phyloP scores from a whole-genome alignment of 192 early-diverging fungal genomes.

The Linderina pennispora region DNA sequence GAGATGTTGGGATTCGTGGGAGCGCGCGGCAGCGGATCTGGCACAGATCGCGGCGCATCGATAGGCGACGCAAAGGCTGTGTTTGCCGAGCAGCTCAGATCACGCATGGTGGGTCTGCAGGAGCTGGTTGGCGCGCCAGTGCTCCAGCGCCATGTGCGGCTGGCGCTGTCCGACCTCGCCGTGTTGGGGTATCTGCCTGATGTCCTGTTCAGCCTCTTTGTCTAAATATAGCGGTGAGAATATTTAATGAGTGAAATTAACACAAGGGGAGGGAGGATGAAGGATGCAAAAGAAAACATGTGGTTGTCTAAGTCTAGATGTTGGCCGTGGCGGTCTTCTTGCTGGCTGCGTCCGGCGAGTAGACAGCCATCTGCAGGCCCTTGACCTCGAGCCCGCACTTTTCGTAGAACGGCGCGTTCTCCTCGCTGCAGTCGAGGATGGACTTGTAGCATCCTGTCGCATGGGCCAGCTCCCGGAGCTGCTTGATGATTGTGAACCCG shows the following conservation, averaged over 20 bases:
- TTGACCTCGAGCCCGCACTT: constrained; percentile 83
- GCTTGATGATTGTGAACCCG: constrained; percentile 73
- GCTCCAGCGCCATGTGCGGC: constrained; percentile 2
- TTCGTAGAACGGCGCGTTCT: constrained; percentile 87
- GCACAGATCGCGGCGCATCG: no score
- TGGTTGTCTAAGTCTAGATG: no score
- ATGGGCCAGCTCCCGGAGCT: constrained; percentile 70
- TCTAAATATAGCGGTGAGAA: constrained; percentile 1
- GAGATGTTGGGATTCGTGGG: neutral
- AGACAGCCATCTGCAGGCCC: constrained; percentile 66
- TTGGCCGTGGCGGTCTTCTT: no score
- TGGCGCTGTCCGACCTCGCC: constrained; percentile 16
- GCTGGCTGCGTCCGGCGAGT: constrained; percentile 35
- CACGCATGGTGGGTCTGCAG: constrained; percentile 17
- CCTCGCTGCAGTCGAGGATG: constrained; percentile 60
- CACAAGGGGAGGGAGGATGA: neutral
- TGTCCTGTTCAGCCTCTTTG: no score
- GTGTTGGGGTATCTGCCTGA: constrained; percentile 20
- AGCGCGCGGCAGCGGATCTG: no score
- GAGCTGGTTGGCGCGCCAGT: constrained; percentile 5
- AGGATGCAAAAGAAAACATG: no score
- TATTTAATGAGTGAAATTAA: neutral
- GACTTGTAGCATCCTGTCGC: constrained; percentile 86
- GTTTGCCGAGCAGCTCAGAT: constrained; percentile 19
- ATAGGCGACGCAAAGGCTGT: no score